Evolutionary conservation across 805 yeast genomes (phyloP).

Genomic region (Zygoascus biomembranicola): DNA sequence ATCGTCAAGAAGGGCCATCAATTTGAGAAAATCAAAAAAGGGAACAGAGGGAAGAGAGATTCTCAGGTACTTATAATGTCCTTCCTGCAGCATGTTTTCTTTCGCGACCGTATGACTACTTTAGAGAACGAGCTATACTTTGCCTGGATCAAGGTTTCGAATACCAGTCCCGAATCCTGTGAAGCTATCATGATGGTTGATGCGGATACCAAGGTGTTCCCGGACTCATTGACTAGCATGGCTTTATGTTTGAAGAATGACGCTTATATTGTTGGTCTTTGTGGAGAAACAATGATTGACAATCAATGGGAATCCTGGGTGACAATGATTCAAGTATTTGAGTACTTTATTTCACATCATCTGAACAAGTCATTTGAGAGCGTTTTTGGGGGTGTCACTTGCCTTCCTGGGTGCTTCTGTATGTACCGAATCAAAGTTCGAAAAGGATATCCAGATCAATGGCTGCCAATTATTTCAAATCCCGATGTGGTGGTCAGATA

Average conservation of each 20-base stretch:
- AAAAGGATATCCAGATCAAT: conserved; percentile 64
- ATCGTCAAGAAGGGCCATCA: conserved; percentile 87
- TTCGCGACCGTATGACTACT: conserved; percentile 91
- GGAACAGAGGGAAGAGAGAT: conserved; percentile 94
- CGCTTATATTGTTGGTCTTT: conserved; percentile 81
- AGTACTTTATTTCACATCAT: conserved; percentile 90
- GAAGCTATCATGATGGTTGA: conserved; percentile 87
- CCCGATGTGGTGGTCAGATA: conserved; percentile 92
- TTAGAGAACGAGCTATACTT: conserved; percentile 72
- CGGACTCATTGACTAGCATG: conserved; percentile 85
- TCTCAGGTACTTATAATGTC: conserved; percentile 90
- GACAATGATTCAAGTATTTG: conserved; percentile 89
- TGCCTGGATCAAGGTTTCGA: conserved; percentile 69
- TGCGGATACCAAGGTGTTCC: conserved; percentile 84
- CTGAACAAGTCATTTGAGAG: conserved; percentile 91
- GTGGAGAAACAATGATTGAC: conserved; percentile 91
- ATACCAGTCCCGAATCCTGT: conserved; percentile 71
- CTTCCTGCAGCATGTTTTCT: conserved; percentile 76
- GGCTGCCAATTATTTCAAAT: conserved; percentile 92
- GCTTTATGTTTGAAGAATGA: conserved; percentile 79
- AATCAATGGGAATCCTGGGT: conserved; percentile 84
- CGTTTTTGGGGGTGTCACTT: conserved; percentile 88
- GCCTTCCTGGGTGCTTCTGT: conserved; percentile 93
- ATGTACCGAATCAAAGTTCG: conserved; percentile 91
- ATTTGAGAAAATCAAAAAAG: conserved; percentile 61